These are phyloP conservation scores for Lachancea cidri DNA, from an alignment of 805 yeast species.

Conservation along the genomic window DNA sequence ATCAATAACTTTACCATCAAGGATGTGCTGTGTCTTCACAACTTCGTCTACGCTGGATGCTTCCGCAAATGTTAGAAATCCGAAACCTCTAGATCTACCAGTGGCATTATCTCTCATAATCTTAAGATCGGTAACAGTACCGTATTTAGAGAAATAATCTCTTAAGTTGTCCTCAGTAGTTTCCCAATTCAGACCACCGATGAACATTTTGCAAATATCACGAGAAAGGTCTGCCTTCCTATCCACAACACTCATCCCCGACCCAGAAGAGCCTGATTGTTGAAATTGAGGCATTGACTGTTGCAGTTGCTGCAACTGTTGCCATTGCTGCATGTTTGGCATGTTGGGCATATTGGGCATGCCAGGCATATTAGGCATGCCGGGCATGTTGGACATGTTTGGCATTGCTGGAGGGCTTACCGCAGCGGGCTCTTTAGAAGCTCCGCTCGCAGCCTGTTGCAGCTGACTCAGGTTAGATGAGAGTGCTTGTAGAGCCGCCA, in stretches of 20 bases:
- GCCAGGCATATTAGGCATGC: constrained; percentile 15
- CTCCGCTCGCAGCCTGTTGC: constrained; percentile 21
- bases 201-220: constrained; percentile 87
- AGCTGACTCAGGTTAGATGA: constrained; percentile 31
- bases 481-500: constrained; percentile 32
- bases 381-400: constrained; percentile 15
- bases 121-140: constrained; percentile 81
- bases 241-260: constrained; percentile 15
- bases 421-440: constrained; percentile 5
- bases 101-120: constrained; percentile 88
- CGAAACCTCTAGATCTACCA: constrained; percentile 93
- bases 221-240: constrained; percentile 49
- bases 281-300: constrained; percentile 33
- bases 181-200: constrained; percentile 98
- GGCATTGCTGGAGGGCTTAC: constrained; percentile 16
- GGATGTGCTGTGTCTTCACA: constrained; percentile 74
- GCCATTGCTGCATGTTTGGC: constrained; percentile 6
- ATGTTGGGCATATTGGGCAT: constrained; percentile 13
- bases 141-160: constrained; percentile 80
- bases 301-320: constrained; percentile 25
- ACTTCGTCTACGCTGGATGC: constrained; percentile 84
- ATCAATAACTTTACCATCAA: constrained; percentile 94
- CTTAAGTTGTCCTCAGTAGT: constrained; percentile 84
- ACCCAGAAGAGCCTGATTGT: constrained; percentile 12
- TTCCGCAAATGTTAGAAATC: constrained; percentile 80